Evolutionary conservation across 257 asterid genomes (phyloP), one percentile per base, ranked within the genome.

Genomic region (Gentiana straminea): DNA sequence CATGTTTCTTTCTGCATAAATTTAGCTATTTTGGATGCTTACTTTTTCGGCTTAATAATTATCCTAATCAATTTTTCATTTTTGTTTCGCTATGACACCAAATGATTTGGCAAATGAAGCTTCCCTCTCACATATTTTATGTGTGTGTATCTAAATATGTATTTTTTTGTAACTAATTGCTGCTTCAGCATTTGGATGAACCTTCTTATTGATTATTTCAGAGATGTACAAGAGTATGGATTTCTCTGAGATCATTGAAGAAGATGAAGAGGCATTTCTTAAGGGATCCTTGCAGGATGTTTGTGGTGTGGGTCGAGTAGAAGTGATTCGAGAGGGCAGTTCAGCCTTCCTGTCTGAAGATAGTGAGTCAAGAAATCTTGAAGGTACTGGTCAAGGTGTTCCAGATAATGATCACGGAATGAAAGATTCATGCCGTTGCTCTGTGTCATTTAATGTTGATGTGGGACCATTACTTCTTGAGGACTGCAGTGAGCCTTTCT

Each of bases 231-330:
- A 64, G 81, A 72, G 76, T 65, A 57, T 75, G 85, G 79, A 79
- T 64, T 59, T 73, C 38, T 65, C 79, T 71, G 88, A 68, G 57
- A 58, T 66, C 51, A 81, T 81, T 70, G 98, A 92, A 85, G 98
- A 92, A 75, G 98, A 92, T 61, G 98, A 92, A 73, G 97, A 73
- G 70, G 68, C 68, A 24, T 81, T 73, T 76, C 54, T 92, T 69
- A 85, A 74, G 81, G 81, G 81, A 35, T 84, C 93, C 59, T 77
- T 74, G 79, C 68, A 59, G 67, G 86, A 83, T 67, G 52, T 77
- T 62, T 79, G 84, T 70, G 78, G 84, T 82, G 64, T 77, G 68
- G 77, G 69, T 54, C 72, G 24, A 62, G 66, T 73, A 69, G 73
- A 61, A 58, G 60, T 60, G 37, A 68, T 55, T 49, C 79, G 75